These are phyloP conservation scores for Friedmanniomyces endolithicus DNA, from an alignment of 495 filamentous ascomycete genomes.

Conservation along the genomic window DNA sequence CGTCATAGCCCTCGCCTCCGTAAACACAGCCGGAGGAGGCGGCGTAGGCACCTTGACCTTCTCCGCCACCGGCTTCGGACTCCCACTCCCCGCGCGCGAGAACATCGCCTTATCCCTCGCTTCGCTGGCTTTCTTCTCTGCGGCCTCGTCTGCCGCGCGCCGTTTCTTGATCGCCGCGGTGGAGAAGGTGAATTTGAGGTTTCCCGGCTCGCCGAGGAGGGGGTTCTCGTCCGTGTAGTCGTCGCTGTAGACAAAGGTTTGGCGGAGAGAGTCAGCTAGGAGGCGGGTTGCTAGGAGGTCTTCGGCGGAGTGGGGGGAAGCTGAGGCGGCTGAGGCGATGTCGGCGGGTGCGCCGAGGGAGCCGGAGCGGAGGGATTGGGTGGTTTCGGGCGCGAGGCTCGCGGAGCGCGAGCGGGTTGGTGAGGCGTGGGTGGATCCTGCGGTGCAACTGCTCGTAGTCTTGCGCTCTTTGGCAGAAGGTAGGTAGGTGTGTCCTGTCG, in stretches of 20 bases:
- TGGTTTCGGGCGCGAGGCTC: conserved; percentile 8
- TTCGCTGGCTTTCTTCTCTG: conserved; percentile 11
- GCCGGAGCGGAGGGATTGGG: conserved; percentile 15
- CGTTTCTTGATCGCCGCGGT: conserved; percentile 33
- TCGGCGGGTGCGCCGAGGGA: conserved; percentile 1
- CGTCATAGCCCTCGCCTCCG: conserved; percentile 6
- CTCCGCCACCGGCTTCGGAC: conserved; percentile 6
- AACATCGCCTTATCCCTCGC: background rate
- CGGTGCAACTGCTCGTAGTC: background rate
- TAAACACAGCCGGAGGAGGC: conserved; percentile 10
- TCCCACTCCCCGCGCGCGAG: conserved; percentile 3
- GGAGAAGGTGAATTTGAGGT: conserved; percentile 63
- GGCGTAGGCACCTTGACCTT: conserved; percentile 1
- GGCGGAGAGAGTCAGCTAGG: conserved; percentile 21
- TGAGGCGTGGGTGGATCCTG: conserved; percentile 42
- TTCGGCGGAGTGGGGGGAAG: background rate
- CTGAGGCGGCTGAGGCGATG: background rate
- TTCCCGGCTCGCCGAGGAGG: conserved; percentile 70
- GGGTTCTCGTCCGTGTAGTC: conserved; percentile 92
- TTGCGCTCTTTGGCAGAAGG: conserved; percentile 29
- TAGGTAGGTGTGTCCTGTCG: conserved; percentile 61
- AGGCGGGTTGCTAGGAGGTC: conserved; percentile 16
- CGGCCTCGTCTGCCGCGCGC: conserved; percentile 19
- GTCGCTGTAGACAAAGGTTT: conserved; percentile 19
- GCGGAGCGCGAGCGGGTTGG: conserved; percentile 8